Evolutionary conservation across 768 basidiomycete genomes (phyloP).

Genomic region (Brasilioporus rufonigricans): DNA sequence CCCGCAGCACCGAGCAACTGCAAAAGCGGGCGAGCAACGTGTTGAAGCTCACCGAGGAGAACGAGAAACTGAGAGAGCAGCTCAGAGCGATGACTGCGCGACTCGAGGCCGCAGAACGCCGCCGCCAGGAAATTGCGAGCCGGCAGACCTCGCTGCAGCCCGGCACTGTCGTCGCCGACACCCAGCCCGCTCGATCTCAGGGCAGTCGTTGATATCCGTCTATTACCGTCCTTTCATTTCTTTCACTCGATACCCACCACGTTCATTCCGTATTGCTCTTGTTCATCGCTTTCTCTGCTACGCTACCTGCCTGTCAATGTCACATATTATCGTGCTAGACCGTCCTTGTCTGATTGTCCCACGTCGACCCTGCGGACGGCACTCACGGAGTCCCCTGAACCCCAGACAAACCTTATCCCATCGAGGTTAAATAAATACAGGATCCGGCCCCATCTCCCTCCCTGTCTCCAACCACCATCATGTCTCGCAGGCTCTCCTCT

Average conservation of each 20-base stretch:
- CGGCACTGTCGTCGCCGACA: conserved; percentile 8
- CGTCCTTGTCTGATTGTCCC: conserved; percentile 6
- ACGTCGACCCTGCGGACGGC: background rate
- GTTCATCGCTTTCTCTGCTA: conserved; percentile 14
- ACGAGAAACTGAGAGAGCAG: conserved; percentile 74
- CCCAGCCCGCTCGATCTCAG: conserved; percentile 17
- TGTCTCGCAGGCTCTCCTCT: conserved; percentile 26
- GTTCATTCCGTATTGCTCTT: conserved; percentile 15
- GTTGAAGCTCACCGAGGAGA: conserved; percentile 72
- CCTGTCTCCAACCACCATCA: conserved; percentile 13
- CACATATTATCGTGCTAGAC: conserved; percentile 1
- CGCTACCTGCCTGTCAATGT: background rate
- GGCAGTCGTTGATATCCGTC: conserved; percentile 28
- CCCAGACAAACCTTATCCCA: conserved; percentile 15
- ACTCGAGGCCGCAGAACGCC: conserved; percentile 71
- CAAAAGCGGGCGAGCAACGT: conserved; percentile 79
- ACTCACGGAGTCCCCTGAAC: background rate
- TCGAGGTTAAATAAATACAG: conserved; percentile 17
- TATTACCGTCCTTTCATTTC: conserved; percentile 25
- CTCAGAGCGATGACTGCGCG: conserved; percentile 72
- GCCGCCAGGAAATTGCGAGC: conserved; percentile 43
- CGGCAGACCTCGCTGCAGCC: conserved; percentile 24
- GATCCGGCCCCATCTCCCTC: background rate
- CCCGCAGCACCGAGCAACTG: conserved; percentile 34
- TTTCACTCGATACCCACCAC: conserved; percentile 25